Base-by-base conservation (phyloP, 176 grass and related monocot species). In the Thalia dealbata region DNA sequence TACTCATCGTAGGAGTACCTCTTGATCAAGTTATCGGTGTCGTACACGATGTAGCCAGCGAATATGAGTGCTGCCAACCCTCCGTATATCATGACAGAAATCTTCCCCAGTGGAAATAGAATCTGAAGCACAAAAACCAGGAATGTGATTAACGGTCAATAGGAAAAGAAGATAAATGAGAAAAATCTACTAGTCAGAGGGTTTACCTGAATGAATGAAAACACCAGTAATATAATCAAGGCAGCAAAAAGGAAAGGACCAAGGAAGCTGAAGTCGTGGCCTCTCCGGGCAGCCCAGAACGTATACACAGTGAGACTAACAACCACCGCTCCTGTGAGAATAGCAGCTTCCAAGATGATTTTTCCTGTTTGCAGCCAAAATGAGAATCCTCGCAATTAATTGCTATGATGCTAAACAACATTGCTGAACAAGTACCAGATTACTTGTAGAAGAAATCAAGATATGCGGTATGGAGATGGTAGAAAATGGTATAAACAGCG, bases 241-340 rank as follows among this genome's bases (percentile, higher is more conserved):
- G 84, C 76, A 56, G 74, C 81, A 62, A 96, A 91, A 7, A 96
- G 78, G 75, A 96, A 96, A 23, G 88, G 88, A 0, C 88, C 88
- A 14, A 96, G 86, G 80, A 91, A 91, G 15, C 50, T 67, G 75
- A 96, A 96, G 74, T 96, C 92, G 69, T 84, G 62, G 76, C 88
- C 88, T 84, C 81, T 91, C 73, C 81, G 91, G 38, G 88, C 83
- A 78, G 88, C 92, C 88, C 92, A 96, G 87, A 96, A 96, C 72
- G 92, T 96, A 73, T 89, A 91, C n/a, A 78, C 71, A 43, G 91
- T 91, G 75, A 91, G 83, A 78, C 92, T 89, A 60, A 91, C 58
- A 29, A 91, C 88, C 59, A 91, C 92, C 50, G 83, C 86, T 59
- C 81, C 84, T 28, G 92, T 96, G 42, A 96, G 83, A 75, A 87